Evolutionary conservation across 2,329 filamentous ascomycete species (phyloP), one percentile per base, ranked within the genome.

Genomic region (Sporothrix pseudoabietina): DNA sequence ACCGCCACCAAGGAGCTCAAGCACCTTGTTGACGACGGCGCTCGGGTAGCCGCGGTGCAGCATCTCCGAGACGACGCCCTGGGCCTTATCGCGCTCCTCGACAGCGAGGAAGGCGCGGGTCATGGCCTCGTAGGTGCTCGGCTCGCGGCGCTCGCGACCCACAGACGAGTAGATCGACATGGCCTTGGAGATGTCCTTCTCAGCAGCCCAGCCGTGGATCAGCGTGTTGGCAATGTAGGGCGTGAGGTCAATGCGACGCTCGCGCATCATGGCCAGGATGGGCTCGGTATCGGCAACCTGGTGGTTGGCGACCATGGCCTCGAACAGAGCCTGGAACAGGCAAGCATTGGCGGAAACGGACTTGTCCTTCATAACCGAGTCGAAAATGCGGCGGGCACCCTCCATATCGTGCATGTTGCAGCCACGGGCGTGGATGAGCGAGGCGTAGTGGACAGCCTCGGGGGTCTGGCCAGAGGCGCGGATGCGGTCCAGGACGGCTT

Each of bases 51-150:
- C 94, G 73, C 96, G 89, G 65, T 90, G 90, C 49, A 98, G 86
- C 88, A 98, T 98, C 86, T 99, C 96, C 72, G 91, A 88, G 32
- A 97, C 94, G 16, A 97, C 91, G 12, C 80, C 83, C 83, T 94
- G 90, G 54, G 96, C 96, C 73, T 88, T 87, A 68, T 90, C 87
- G 47, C 93, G 90, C 80, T 97, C 90, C 80, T 97, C 93, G 3
- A 92, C 91, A 12, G 94, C 90, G 72, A 99, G 88, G 83, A 91
- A 98, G 0, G 96, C 96, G 63, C 96, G 89, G 5, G 94, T 97
- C 96, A 99, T 99, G 55, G 95, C 94, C 84, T 99, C 96, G 81
- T 99, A 99, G 4, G 96, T 99, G 85, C 94, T 98, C 3, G 96
- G 96, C 84, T 99, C 96, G 73, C 96, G 91, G 83, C 91, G 94